Evolutionary conservation across 371 early-diverging fungal species (phyloP).

Genomic region (Apophysomyces elegans): DNA sequence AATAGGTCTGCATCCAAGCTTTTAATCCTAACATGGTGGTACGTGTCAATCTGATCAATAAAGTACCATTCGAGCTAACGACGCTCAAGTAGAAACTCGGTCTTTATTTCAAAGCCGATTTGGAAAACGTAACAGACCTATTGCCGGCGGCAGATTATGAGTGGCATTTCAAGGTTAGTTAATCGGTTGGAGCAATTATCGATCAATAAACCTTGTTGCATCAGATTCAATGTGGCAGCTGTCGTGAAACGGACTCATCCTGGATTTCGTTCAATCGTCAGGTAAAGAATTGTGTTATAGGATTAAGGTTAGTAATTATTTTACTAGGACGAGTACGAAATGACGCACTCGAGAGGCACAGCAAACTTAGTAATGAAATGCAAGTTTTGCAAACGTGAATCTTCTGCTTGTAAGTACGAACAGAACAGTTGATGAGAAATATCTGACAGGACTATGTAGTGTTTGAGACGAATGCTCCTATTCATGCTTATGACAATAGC

Average conservation of each 20-base stretch:
- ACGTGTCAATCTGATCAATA: neutral
- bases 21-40: neutral
- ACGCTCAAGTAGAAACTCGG: conserved; percentile 49
- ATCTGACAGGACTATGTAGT: conserved; percentile 38
- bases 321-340: conserved; percentile 39
- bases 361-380: conserved; percentile 93
- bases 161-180: conserved; percentile 77
- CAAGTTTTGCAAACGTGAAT: conserved; percentile 90
- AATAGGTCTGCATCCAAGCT: too few relatives aligned
- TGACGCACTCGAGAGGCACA: conserved; percentile 69
- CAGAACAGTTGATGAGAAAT: neutral
- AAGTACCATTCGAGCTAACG: neutral
- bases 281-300: neutral
- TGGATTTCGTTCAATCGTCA: conserved; percentile 74
- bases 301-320: neutral
- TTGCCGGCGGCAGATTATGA: conserved; percentile 64
- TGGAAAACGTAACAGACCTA: conserved; percentile 81
- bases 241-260: conserved; percentile 78
- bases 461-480: conserved; percentile 56
- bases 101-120: conserved; percentile 77
- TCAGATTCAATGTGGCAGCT: conserved; percentile 80
- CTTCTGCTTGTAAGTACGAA: conserved; percentile 63
- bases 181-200: neutral
- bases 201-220: neutral
- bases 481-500: conserved; percentile 65